Percentiles rank a stretch among this genome's conserved stretches.
Evolutionary conservation across 2,329 filamentous ascomycete genomes (phyloP).

Genomic region (Podosphaera xanthii): DNA sequence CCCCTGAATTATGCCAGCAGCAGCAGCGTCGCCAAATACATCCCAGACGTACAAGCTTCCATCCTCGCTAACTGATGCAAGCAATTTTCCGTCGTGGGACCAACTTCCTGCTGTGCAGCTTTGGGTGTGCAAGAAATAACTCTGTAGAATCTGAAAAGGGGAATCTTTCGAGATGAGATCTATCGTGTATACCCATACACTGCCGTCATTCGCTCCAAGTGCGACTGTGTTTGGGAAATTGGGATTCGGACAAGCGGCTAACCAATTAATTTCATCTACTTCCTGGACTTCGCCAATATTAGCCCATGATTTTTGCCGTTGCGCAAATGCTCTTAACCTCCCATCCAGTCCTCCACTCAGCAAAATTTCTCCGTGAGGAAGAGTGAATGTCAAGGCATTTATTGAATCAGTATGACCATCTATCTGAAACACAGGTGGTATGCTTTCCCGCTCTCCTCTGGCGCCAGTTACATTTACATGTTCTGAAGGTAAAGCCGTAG

Average conservation of each 20-base stretch:
- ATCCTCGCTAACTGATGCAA: constrained; percentile 80
- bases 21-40: constrained; percentile 16
- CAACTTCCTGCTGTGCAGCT: constrained; percentile 77
- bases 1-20: constrained; percentile 31
- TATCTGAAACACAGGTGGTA: constrained; percentile 47
- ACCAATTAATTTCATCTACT: constrained; percentile 89
- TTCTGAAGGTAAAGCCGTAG: constrained; percentile 46
- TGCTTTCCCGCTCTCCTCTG: constrained; percentile 30
- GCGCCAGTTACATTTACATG: constrained; percentile 45
- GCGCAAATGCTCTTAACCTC: constrained; percentile 47
- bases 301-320: constrained; percentile 24
- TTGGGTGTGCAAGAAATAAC: constrained; percentile 75
- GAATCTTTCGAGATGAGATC: constrained; percentile 36
- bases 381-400: constrained; percentile 65
- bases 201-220: constrained; percentile 72
- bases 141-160: constrained; percentile 63
- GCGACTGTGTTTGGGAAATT: constrained; percentile 61
- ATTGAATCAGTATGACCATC: constrained; percentile 87
- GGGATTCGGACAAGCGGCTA: constrained; percentile 49
- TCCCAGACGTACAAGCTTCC: constrained; percentile 81
- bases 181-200: constrained; percentile 88
- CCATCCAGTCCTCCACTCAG: constrained; percentile 81
- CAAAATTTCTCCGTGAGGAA: constrained; percentile 61
- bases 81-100: constrained; percentile 66
- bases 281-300: constrained; percentile 64